Conservation (phyloP, 1,139 yeast species). For the Casaregolazyma suthepensis region DNA sequence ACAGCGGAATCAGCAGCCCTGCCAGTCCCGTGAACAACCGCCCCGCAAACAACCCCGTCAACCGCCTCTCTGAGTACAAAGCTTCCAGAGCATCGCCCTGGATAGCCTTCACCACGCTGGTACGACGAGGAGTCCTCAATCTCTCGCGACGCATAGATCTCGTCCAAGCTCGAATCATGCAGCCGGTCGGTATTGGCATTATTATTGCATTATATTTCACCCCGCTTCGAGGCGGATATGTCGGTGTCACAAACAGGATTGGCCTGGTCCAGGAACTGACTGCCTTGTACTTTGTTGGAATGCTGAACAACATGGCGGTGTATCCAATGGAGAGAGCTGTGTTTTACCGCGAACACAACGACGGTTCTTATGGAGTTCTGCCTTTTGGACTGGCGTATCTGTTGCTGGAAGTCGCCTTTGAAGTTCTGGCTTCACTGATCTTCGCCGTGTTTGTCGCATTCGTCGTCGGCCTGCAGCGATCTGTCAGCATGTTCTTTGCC, state of each 20-base stretch:
- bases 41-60: too few species aligned
- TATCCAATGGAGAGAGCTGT: slow-evolving; percentile 70
- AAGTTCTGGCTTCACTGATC: slow-evolving; percentile 51
- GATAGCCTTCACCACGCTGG: slow-evolving; percentile 39
- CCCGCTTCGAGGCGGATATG: slow-evolving; percentile 53
- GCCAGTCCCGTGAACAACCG: too few species aligned
- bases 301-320: slow-evolving; percentile 67
- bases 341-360: slow-evolving; percentile 73
- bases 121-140: slow-evolving; percentile 45
- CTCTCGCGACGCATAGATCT: slow-evolving; percentile 57
- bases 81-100: slow-evolving; percentile 31
- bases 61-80: slow-evolving; percentile 14
- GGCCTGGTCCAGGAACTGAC: slow-evolving; percentile 73
- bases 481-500: slow-evolving; percentile 60
- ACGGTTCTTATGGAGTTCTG: slow-evolving; percentile 60
- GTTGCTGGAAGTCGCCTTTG: slow-evolving; percentile 68
- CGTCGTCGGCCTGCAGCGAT: slow-evolving; percentile 69
- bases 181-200: slow-evolving; percentile 57
- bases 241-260: slow-evolving; percentile 59
- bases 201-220: slow-evolving; percentile 66
- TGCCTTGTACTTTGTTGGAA: slow-evolving; percentile 71
- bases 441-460: slow-evolving; percentile 60
- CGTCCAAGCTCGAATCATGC: slow-evolving; percentile 59
- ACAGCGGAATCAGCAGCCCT: too few species aligned
- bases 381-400: slow-evolving; percentile 65